A percentile compares a stretch with the other conserved stretches of the same genome.
These are phyloP conservation scores for Heterococcus sp. DNA, from an alignment of 108 stramenopile species.

Conservation along the genomic window DNA sequence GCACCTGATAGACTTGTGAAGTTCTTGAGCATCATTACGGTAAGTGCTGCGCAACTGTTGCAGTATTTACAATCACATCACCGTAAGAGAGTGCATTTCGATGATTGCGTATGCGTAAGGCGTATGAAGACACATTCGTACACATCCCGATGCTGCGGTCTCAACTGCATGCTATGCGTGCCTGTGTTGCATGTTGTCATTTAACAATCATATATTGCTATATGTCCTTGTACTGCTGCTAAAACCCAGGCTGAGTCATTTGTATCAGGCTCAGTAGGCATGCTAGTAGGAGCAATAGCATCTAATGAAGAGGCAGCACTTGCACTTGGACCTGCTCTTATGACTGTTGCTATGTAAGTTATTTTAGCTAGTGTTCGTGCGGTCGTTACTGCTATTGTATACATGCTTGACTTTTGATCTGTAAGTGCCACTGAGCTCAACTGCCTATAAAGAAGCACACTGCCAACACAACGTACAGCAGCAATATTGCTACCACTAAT, in stretches of 20 bases:
- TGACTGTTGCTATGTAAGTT: slow-evolving; percentile 44
- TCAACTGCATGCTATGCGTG: no score
- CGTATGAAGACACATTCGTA: no score
- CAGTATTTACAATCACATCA: not conserved
- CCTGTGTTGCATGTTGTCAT: not conserved
- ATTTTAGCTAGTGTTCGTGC: slow-evolving; percentile 8
- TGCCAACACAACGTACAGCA: no score
- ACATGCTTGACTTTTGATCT: not conserved
- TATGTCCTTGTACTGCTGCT: not conserved
- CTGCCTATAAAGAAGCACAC: not conserved
- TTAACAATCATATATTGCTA: not conserved
- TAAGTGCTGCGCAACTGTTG: not conserved
- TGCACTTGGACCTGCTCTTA: slow-evolving; percentile 38
- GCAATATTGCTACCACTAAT: not conserved
- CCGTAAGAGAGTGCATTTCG: no score
- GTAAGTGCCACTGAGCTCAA: not conserved
- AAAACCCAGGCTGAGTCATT: slow-evolving; percentile 38
- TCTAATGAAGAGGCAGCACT: slow-evolving; percentile 34
- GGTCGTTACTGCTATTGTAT: not conserved
- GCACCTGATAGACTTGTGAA: slow-evolving; percentile 11
- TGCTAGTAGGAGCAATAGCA: slow-evolving; percentile 34
- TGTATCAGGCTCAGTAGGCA: slow-evolving; percentile 29
- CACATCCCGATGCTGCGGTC: no score
- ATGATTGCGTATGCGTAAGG: no score
- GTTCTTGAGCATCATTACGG: not conserved